phyloP scores from a whole-genome alignment of 83 land plant species.

The Picea abies region DNA sequence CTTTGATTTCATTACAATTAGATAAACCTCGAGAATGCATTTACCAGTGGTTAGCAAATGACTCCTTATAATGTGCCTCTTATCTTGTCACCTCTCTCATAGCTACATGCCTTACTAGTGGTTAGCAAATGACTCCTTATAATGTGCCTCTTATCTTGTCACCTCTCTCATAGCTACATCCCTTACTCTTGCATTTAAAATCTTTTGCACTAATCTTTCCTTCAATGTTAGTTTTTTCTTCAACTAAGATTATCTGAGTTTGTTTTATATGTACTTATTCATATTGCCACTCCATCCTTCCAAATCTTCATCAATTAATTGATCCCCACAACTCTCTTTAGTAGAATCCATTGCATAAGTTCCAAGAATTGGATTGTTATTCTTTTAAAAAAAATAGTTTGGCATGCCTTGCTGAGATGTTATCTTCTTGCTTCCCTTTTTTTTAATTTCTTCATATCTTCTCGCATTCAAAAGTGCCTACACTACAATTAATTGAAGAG shows the following conservation, averaged over 20 bases:
- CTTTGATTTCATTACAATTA: no score
- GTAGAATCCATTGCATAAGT: constrained; percentile 66
- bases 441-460: constrained; percentile 45
- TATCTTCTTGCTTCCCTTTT: constrained; percentile 31
- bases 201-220: constrained; percentile 58
- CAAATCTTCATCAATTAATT: constrained; percentile 30
- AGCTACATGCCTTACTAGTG: constrained; percentile 38
- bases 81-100: constrained; percentile 43
- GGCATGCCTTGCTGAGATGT: constrained; percentile 34
- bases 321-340: constrained; percentile 34
- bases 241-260: constrained; percentile 64
- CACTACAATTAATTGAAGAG: constrained; percentile 39
- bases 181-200: constrained; percentile 46
- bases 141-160: constrained; percentile 48
- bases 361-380: constrained; percentile 71
- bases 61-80: constrained; percentile 62
- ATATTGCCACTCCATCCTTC: constrained; percentile 18
- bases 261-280: constrained; percentile 28
- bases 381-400: constrained; percentile 53
- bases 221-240: constrained; percentile 61
- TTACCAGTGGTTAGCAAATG: constrained; percentile 28
- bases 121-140: constrained; percentile 61
- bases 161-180: constrained; percentile 45
- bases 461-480: constrained; percentile 81
- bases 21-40: no score